phyloP scores from a whole-genome alignment of 257 asterid genomes.

The Salvia hispanica region DNA sequence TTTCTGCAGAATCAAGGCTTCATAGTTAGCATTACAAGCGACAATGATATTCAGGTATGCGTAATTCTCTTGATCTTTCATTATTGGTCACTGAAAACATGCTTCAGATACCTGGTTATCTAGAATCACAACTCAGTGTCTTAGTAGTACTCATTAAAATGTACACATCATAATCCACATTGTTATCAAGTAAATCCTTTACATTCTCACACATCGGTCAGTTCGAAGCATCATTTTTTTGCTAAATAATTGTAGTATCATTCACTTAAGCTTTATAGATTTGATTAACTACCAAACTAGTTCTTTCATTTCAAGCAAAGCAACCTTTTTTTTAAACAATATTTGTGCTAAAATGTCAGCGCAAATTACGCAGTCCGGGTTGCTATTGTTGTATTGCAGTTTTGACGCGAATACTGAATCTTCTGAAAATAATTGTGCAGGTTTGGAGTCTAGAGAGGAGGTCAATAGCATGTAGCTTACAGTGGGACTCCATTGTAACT shows the following conservation, averaged over 20 bases:
- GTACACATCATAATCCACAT: neutral
- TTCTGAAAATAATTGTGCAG: slow-evolving; percentile 44
- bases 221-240: slow-evolving; percentile 1
- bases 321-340: slow-evolving; percentile 3
- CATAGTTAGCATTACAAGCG: slow-evolving; percentile 75
- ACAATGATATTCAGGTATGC: slow-evolving; percentile 77
- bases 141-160: slow-evolving; percentile 9
- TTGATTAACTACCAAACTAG: neutral
- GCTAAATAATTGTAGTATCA: slow-evolving; percentile 2
- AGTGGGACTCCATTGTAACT: slow-evolving; percentile 82
- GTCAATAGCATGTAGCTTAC: slow-evolving; percentile 68
- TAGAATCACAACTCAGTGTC: slow-evolving; percentile 17
- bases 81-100: slow-evolving; percentile 19
- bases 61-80: slow-evolving; percentile 21
- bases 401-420: slow-evolving; percentile 17
- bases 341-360: neutral
- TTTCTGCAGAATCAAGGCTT: slow-evolving; percentile 85
- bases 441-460: slow-evolving; percentile 78
- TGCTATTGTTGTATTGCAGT: slow-evolving; percentile 6
- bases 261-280: slow-evolving; percentile 1
- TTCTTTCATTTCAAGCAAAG: neutral
- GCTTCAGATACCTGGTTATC: slow-evolving; percentile 24
- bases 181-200: neutral
- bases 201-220: neutral
- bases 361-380: neutral